Evolutionary conservation across 1,284 basidiomycete genomes (phyloP), one percentile per base, ranked within the genome.

Genomic region (Veloporphyrellus conicus): DNA sequence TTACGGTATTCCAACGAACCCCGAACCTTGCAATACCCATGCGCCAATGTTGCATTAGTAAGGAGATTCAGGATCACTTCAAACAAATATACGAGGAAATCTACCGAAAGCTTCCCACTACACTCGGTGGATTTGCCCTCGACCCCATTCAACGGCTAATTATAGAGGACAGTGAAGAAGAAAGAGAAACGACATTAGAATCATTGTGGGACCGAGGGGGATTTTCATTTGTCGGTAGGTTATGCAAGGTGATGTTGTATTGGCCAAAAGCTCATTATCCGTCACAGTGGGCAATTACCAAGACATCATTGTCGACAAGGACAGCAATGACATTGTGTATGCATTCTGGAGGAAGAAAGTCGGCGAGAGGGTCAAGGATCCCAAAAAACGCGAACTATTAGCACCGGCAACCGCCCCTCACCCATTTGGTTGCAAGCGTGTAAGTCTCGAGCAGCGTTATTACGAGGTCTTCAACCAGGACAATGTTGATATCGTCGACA

Each of bases 1-100:
- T 59, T 14, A 54, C 49, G 10, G 50, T 58, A 2, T 57, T 59
- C 33, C 56, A 57, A 31, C 47, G 56, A 15, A 56, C 55, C 3
- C 56, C 55, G 6, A 56, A 59, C n/a, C 14, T 49, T 4, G 47
- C 55, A 4, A 6, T 58, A 1, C 56, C 54, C 0, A 58, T 49
- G 54, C n/a, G 35, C 1, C 55, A 56, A 34, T 47, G 23, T 23
- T 1, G 18, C 4, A 2, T 59, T 1, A 54, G 18, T 29, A 43
- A 35, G 11, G 16, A 50, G 1, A 25, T 41, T 0, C 55, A 59
- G 23, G 36, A 50, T 9, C 40, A 54, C 27, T 56, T 58, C 47
- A 59, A 54, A 25, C 54, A 32, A 4, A 9, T 50, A 4, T 59
- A 57, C 20, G 36, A 31, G 0, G 54, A 56, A 6, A 4, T 57